Evolutionary conservation across 2,329 filamentous ascomycete species (phyloP).

Genomic region (Periconia macrospinosa): DNA sequence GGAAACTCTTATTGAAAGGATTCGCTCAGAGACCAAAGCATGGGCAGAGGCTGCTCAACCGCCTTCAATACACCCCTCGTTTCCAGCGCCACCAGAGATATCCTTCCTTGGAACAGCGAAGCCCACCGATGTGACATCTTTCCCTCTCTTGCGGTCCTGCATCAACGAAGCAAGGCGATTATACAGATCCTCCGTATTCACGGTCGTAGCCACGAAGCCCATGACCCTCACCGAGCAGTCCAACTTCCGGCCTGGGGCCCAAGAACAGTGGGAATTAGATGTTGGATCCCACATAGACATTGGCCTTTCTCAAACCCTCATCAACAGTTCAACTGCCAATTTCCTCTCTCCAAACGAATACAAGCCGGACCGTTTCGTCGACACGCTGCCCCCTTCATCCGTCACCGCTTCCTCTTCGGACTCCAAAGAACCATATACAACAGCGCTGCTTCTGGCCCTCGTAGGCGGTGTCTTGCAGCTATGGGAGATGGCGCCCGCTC

Average conservation of each 20-base stretch:
- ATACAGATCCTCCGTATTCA: slow-evolving; percentile 26
- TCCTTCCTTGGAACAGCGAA: slow-evolving; percentile 19
- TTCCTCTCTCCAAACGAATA: slow-evolving; percentile 24
- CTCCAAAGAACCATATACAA: slow-evolving; percentile 21
- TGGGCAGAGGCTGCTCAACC: slow-evolving; percentile 38
- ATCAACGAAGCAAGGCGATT: slow-evolving; percentile 36
- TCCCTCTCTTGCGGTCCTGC: slow-evolving; percentile 32
- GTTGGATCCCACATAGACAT: slow-evolving; percentile 30
- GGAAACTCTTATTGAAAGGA: slow-evolving; percentile 21
- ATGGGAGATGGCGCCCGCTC: slow-evolving; percentile 37
- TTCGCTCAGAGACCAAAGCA: slow-evolving; percentile 30
- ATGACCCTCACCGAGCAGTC: slow-evolving; percentile 24
- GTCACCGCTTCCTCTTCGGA: slow-evolving; percentile 15
- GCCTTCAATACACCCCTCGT: slow-evolving; percentile 39
- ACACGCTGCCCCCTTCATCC: slow-evolving; percentile 15
- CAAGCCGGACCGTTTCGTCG: slow-evolving; percentile 31
- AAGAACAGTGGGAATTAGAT: slow-evolving; percentile 31
- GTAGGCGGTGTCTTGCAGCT: slow-evolving; percentile 38
- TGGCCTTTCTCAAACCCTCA: slow-evolving; percentile 31
- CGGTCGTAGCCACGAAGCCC: slow-evolving; percentile 22
- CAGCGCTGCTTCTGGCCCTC: slow-evolving; percentile 29
- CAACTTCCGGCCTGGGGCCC: slow-evolving; percentile 12
- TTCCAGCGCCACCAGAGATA: slow-evolving; percentile 39
- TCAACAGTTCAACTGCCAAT: slow-evolving; percentile 31
- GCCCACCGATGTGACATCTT: slow-evolving; percentile 11